Evolutionary conservation across 768 basidiomycete genomes (phyloP), one percentile per base, ranked within the genome.

Genomic region (Calocera viscosa): DNA sequence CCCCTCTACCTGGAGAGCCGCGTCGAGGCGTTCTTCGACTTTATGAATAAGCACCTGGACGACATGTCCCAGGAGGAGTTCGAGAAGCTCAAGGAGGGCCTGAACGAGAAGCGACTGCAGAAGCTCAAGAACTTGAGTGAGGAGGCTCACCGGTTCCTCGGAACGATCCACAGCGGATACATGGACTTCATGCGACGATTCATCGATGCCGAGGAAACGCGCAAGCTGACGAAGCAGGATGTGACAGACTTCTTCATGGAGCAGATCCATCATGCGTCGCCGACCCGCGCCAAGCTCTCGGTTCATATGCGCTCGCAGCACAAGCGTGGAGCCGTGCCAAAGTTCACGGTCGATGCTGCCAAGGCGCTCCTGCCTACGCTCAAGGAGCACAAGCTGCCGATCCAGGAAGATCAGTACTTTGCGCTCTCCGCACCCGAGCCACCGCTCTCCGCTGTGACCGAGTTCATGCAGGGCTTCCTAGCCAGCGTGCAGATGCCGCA

Each of bases 41-140:
- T 80, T 65, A 89, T 94, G 86, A 84, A 84, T 72, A 76, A 74
- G 33, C 82, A 79, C 65, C 77, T 99, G 16, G 82, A 82, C 72
- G 80, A 79, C 5, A 90, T 97, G 89, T 74, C 75, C 3, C 79
- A 82, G 5, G 86, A 81, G 30, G 86, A 89, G 70, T 94, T 97
- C 72, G 77, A 80, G 24, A 86, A 88, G 71, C 91, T 97, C 73
- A 89, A 87, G 76, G 77, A 75, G 43, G 84, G 90, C 24, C 75
- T 98, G 68, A 84, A 89, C 74, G 85, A 85, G 73, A 88, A 86
- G 72, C 90, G 90, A 86, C 77, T 84, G 67, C 94, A 98, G 74
- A 87, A 84, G 38, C 80, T 86, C 72, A 97, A 98, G 82, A 97
- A 96, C 74, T 76, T 98, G 63, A 78, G 79, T 8, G 90, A 95